These are phyloP conservation scores for Fusarium agapanthi DNA, from an alignment of 2,329 filamentous ascomycete species.

Conservation along the genomic window DNA sequence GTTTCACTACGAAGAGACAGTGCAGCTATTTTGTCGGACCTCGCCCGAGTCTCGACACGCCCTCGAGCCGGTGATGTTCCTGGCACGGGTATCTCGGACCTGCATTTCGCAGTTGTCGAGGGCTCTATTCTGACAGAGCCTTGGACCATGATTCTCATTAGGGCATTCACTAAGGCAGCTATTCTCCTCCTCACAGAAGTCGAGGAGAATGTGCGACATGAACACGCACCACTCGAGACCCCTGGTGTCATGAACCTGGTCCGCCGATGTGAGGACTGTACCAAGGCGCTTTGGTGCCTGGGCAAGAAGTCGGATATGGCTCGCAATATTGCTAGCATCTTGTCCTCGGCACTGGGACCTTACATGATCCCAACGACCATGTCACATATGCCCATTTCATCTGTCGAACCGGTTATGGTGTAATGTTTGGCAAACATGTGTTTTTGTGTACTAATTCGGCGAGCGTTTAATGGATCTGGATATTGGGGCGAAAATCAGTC, in stretches of 20 bases:
- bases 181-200: slow-evolving; percentile 49
- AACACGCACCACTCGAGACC: slow-evolving; percentile 35
- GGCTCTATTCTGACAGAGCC: slow-evolving; percentile 67
- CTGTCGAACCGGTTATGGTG: slow-evolving; percentile 27
- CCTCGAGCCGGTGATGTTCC: slow-evolving; percentile 41
- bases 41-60: slow-evolving; percentile 57
- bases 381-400: slow-evolving; percentile 21
- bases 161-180: slow-evolving; percentile 60
- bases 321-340: slow-evolving; percentile 40
- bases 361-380: slow-evolving; percentile 37
- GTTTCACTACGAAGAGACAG: slow-evolving; percentile 53
- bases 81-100: slow-evolving; percentile 46
- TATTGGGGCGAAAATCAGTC: slow-evolving; percentile 5
- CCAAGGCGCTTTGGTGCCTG: slow-evolving; percentile 62
- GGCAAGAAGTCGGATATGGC: slow-evolving; percentile 64
- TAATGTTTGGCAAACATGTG: background rate
- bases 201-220: slow-evolving; percentile 41
- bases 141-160: slow-evolving; percentile 65
- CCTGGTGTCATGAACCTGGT: slow-evolving; percentile 41
- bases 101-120: slow-evolving; percentile 63
- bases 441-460: slow-evolving; percentile 4
- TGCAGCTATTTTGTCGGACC: slow-evolving; percentile 56
- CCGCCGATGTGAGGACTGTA: slow-evolving; percentile 56
- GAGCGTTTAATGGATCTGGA: background rate
- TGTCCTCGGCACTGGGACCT: slow-evolving; percentile 39